phyloP scores from a whole-genome alignment of 768 basidiomycete species.

The Psilocybe tampanensis region DNA sequence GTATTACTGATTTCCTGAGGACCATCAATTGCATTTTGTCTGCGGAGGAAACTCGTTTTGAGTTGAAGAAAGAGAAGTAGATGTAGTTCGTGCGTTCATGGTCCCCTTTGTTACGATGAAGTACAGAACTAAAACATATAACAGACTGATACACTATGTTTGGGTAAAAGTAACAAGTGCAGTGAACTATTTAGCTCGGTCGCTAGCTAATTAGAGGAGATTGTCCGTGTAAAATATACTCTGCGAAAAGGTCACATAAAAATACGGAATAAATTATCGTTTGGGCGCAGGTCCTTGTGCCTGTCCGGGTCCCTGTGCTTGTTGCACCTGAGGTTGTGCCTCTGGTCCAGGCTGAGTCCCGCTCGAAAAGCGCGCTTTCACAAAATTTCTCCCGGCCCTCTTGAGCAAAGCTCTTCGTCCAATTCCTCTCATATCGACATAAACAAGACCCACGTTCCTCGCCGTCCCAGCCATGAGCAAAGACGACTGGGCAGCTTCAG shows the following conservation, averaged over 20 bases:
- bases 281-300: not conserved
- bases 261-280: not conserved
- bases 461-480: constrained; percentile 64
- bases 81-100: too few relatives aligned
- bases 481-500: constrained; percentile 62
- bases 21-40: not conserved
- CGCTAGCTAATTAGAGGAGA: too few relatives aligned
- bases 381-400: constrained; percentile 58
- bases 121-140: too few relatives aligned
- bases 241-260: too few relatives aligned
- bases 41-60: not conserved
- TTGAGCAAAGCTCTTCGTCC: constrained; percentile 70
- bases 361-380: constrained; percentile 42
- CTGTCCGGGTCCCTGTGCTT: not conserved
- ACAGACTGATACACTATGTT: too few relatives aligned
- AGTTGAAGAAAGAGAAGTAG: too few relatives aligned
- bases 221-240: too few relatives aligned
- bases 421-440: constrained; percentile 75
- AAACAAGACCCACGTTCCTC: constrained; percentile 73
- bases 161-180: too few relatives aligned
- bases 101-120: too few relatives aligned
- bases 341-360: not conserved
- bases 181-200: too few relatives aligned
- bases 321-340: not conserved
- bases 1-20: not conserved